Evolutionary conservation across 2,329 filamentous ascomycete species (phyloP), one percentile per base, ranked within the genome.

Genomic region (Arthrobotrys sinensis): DNA sequence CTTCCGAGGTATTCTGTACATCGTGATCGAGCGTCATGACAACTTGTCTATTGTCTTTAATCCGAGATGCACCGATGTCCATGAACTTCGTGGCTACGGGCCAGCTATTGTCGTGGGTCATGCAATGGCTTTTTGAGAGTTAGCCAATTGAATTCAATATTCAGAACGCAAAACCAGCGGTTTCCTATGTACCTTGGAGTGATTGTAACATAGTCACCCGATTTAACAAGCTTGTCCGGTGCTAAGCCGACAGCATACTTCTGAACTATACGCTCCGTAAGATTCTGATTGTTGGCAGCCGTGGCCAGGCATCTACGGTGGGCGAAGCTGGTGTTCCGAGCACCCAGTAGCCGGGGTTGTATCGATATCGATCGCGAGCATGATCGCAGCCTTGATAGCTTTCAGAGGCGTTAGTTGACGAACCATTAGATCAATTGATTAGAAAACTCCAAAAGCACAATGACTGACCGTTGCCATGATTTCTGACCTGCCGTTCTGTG

Each of bases 201-300:
- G 16, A 97, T 87, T 0, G 89, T 92, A 75, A 97, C 90, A 86
- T 96, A 97, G 87, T 97, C 94, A 82, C 94, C 94, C 3, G 89
- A 87, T 82, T 88, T 88, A 82, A 97, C 92, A 72, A 88, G 86
- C 85, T 97, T 97, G 76, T 90, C 93, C 10, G 89, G 84, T 0
- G 92, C 85, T 0, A 97, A 88, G 8, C 91, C 93, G n/a, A 94
- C 87, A 0, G 93, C 88, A 84, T 97, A 91, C 14, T 88, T 86
- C 84, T 97, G 94, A 0, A 97, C 91, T 76, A 97, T 97, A 87
- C 97, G 97, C 84, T 97, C 94, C 1, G 93, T 96, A 64, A 97
- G 85, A 1, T 93, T 97, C 85, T 97, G 94, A 0, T 65, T 62
- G 45, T 73, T 66, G 7, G 62, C 69, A 12, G 53, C 50, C n/a